phyloP scores from a whole-genome alignment of 495 filamentous ascomycete species.

The Usnea hakonensis region DNA sequence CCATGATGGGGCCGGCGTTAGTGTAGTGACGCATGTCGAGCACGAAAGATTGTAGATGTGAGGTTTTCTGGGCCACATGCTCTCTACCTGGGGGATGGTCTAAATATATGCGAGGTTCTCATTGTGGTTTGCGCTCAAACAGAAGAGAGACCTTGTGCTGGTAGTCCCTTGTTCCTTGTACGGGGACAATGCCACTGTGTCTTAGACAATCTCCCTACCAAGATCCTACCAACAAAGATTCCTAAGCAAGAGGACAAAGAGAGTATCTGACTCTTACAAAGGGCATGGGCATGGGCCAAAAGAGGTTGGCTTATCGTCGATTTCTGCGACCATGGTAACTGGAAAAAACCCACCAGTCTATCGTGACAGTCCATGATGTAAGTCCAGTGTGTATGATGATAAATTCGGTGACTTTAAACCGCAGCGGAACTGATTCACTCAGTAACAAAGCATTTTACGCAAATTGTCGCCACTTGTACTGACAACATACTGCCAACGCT shows the following conservation, averaged over 20 bases:
- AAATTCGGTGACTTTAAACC: no score
- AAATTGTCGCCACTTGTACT: no score
- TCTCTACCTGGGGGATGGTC: not conserved
- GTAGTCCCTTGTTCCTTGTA: not conserved
- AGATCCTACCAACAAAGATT: not conserved
- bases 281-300: not conserved
- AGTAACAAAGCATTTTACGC: no score
- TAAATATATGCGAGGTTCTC: not conserved
- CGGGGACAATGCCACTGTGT: not conserved
- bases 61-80: not conserved
- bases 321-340: not conserved
- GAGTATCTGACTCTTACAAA: not conserved
- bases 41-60: not conserved
- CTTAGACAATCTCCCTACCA: not conserved
- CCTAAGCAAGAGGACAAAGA: not conserved
- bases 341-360: no score
- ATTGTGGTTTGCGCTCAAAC: not conserved
- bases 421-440: no score
- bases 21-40: not conserved
- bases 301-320: not conserved
- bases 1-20: not conserved
- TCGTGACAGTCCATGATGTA: no score
- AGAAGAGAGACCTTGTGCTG: not conserved
- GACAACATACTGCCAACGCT: no score
- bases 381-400: no score